phyloP scores from a whole-genome alignment of 2,329 filamentous ascomycete genomes.

The Blumeria graminis region DNA sequence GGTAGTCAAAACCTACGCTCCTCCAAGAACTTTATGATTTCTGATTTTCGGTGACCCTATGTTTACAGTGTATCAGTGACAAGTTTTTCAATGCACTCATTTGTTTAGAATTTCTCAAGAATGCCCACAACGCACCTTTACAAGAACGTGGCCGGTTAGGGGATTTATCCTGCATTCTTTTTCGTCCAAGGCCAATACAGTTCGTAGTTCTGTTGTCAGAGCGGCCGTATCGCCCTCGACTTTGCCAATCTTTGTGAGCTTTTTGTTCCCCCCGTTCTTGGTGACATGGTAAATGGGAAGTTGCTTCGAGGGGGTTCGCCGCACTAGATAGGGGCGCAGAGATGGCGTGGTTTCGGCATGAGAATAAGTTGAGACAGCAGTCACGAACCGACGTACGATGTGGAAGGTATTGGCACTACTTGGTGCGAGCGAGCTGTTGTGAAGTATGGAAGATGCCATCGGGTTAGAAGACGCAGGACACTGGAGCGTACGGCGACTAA shows the following conservation, averaged over 20 bases:
- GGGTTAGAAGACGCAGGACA: too few species aligned
- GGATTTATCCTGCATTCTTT: constrained; percentile 23
- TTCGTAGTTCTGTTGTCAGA: constrained; percentile 37
- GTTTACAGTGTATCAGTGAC: too few species aligned
- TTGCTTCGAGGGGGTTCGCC: constrained; percentile 43
- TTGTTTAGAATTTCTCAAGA: too few species aligned
- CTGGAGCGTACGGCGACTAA: too few species aligned
- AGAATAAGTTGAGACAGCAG: background rate
- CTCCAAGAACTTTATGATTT: background rate
- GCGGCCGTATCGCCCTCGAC: constrained; percentile 46
- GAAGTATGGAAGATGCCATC: constrained; percentile 13
- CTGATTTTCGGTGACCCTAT: background rate
- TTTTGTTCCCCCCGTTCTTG: constrained; percentile 54
- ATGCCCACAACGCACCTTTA: constrained; percentile 31
- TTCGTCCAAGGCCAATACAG: constrained; percentile 28
- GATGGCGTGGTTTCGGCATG: too few species aligned
- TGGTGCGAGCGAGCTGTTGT: constrained; percentile 10
- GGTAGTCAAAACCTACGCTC: constrained; percentile 1
- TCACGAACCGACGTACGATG: background rate
- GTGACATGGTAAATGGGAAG: constrained; percentile 52
- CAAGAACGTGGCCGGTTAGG: constrained; percentile 47
- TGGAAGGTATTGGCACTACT: constrained; percentile 8
- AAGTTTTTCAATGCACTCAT: too few species aligned
- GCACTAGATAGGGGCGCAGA: constrained; percentile 24
- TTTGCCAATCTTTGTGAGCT: constrained; percentile 53